Evolutionary conservation across 1,139 yeast species (phyloP).

Genomic region (Wickerhamomyces sp.): DNA sequence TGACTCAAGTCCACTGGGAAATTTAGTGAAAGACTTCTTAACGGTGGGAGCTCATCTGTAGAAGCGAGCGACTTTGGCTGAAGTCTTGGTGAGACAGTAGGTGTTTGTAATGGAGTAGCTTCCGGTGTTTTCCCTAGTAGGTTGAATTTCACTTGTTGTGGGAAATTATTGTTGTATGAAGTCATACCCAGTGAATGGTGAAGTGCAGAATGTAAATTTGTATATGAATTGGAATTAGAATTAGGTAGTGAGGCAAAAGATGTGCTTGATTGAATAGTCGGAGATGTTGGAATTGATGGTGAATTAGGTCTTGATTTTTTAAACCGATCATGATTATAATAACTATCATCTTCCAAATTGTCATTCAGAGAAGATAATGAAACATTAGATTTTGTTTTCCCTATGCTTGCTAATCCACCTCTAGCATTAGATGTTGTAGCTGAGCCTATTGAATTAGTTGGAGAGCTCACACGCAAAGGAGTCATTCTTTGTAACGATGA

Average conservation of each 20-base stretch:
- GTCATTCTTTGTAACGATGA: conserved; percentile 54
- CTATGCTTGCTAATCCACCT: conserved; percentile 10
- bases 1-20: conserved; percentile 31
- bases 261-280: conserved; percentile 40
- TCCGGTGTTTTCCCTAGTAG: conserved; percentile 41
- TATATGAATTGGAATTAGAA: conserved; percentile 31
- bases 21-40: conserved; percentile 46
- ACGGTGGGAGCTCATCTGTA: conserved; percentile 37
- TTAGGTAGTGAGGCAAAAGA: conserved; percentile 28
- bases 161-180: conserved; percentile 8
- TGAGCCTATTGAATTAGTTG: conserved; percentile 19
- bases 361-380: conserved; percentile 26
- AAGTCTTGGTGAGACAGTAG: conserved; percentile 51
- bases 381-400: conserved; percentile 26
- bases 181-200: conserved; percentile 20
- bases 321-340: conserved; percentile 43
- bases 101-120: conserved; percentile 54
- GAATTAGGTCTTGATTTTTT: conserved; percentile 76
- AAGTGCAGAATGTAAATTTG: conserved; percentile 33
- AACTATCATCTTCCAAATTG: conserved; percentile 40
- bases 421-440: conserved; percentile 4
- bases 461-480: conserved; percentile 37
- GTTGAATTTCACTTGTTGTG: conserved; percentile 21
- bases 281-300: conserved; percentile 64
- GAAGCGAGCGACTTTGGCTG: conserved; percentile 27